Percentiles rank a stretch among this genome's conserved stretches.
Conservation (phyloP, 306 rosid species). For the Fagus sylvatica region DNA sequence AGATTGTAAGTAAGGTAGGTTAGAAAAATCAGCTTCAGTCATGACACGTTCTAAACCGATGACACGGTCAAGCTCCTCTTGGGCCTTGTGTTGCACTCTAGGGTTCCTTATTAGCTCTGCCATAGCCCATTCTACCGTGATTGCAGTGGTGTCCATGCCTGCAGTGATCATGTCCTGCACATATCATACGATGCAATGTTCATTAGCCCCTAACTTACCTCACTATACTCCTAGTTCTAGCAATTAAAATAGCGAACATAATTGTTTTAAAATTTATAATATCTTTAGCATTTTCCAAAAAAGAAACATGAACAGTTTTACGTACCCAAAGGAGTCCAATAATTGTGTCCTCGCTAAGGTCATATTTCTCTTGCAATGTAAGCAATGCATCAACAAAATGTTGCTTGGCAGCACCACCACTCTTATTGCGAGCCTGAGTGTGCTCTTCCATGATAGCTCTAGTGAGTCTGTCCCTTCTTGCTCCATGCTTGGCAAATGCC, state of each 20-base stretch:
- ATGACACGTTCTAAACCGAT: constrained; percentile 70
- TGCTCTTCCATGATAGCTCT: constrained; percentile 88
- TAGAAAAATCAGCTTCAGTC: constrained; percentile 61
- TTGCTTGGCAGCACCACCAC: constrained; percentile 69
- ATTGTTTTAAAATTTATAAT: too few relatives aligned
- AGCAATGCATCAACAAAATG: constrained; percentile 90
- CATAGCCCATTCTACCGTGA: constrained; percentile 87
- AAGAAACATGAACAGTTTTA: neutral
- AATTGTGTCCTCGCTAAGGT: constrained; percentile 86
- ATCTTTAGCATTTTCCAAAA: neutral
- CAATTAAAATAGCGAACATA: too few relatives aligned
- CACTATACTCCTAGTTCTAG: too few relatives aligned
- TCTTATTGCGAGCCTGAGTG: constrained; percentile 53
- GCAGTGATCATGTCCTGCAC: constrained; percentile 87
- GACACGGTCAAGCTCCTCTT: constrained; percentile 67
- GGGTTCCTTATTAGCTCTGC: constrained; percentile 76
- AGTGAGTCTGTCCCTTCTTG: constrained; percentile 72
- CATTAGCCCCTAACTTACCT: neutral
- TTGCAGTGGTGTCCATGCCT: constrained; percentile 82
- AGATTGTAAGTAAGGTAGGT: constrained; percentile 72
- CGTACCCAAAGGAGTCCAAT: constrained; percentile 89
- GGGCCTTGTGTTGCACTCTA: constrained; percentile 81
- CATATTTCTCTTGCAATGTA: constrained; percentile 73
- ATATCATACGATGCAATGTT: neutral
- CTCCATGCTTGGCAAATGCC: constrained; percentile 77